Conservation (phyloP, 768 basidiomycete species). For the Clitopilus hobsonii region DNA sequence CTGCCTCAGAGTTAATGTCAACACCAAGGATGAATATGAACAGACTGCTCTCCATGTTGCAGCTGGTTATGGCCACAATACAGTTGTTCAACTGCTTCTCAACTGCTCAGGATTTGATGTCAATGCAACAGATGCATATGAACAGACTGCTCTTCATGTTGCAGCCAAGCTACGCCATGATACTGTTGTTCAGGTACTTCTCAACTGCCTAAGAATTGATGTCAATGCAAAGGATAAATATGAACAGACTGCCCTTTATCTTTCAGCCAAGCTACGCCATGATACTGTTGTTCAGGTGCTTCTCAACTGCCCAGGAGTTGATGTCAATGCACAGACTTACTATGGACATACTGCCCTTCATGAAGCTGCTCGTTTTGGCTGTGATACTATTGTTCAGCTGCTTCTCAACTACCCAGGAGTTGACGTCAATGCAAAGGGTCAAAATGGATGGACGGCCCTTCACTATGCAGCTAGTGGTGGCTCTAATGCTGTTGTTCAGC, state of each 20-base stretch:
- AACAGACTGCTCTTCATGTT: too few species aligned
- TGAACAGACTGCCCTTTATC: neutral
- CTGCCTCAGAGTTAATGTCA: neutral
- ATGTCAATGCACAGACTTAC: too few species aligned
- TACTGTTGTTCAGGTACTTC: too few species aligned
- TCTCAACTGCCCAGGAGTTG: neutral
- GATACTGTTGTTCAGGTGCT: neutral
- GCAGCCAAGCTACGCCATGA: too few species aligned
- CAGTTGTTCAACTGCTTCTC: neutral
- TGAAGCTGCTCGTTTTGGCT: too few species aligned
- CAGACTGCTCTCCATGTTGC: neutral
- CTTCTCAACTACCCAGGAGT: too few species aligned
- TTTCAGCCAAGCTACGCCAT: neutral
- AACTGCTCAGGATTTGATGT: neutral
- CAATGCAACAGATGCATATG: too few species aligned
- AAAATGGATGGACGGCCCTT: too few species aligned
- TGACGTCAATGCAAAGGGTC: too few species aligned
- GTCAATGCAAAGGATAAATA: neutral
- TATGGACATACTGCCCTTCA: too few species aligned
- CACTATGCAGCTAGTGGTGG: neutral
- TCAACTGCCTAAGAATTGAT: neutral
- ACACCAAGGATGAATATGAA: neutral
- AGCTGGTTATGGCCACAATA: neutral
- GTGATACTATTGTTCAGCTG: too few species aligned
- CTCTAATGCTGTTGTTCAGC: neutral